These are phyloP conservation scores for Orbilia quercus DNA, from an alignment of 2,329 filamentous ascomycete species.

Conservation along the genomic window DNA sequence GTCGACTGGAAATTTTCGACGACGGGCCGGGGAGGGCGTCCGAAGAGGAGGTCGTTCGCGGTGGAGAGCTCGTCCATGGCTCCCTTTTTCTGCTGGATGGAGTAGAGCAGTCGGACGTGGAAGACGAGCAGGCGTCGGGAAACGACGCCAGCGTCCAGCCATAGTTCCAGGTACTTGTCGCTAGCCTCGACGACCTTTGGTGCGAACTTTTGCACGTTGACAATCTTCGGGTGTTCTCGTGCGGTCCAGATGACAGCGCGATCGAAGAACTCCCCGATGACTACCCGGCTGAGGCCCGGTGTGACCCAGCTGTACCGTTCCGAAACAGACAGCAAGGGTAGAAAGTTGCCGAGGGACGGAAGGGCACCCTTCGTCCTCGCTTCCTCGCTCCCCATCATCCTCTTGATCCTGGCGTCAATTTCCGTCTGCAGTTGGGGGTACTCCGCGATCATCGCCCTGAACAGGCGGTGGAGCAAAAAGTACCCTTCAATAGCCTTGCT, in stretches of 20 bases:
- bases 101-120: conserved; percentile 39
- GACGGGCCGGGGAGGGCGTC: conserved; percentile 37
- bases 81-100: conserved; percentile 36
- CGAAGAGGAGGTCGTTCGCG: conserved; percentile 47
- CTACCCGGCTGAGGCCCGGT: conserved; percentile 31
- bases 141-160: conserved; percentile 33
- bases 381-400: conserved; percentile 21
- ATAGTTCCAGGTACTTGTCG: conserved; percentile 33
- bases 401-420: conserved; percentile 36
- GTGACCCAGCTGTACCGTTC: conserved; percentile 45
- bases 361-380: conserved; percentile 27
- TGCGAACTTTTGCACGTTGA: conserved; percentile 33
- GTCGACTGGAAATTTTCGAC: conserved; percentile 46
- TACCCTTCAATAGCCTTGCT: conserved; percentile 53
- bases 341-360: conserved; percentile 38
- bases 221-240: conserved; percentile 34
- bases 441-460: conserved; percentile 36
- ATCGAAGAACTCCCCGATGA: conserved; percentile 52
- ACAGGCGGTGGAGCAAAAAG: conserved; percentile 45
- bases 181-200: conserved; percentile 19
- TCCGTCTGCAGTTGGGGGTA: conserved; percentile 38
- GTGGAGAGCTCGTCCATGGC: conserved; percentile 41
- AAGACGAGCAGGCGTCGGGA: conserved; percentile 46
- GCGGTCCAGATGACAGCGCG: conserved; percentile 50
- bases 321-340: conserved; percentile 39